Evolutionary conservation across 306 rosid species (phyloP), one percentile per base, ranked within the genome.

Genomic region (Cucumis cinereus): DNA sequence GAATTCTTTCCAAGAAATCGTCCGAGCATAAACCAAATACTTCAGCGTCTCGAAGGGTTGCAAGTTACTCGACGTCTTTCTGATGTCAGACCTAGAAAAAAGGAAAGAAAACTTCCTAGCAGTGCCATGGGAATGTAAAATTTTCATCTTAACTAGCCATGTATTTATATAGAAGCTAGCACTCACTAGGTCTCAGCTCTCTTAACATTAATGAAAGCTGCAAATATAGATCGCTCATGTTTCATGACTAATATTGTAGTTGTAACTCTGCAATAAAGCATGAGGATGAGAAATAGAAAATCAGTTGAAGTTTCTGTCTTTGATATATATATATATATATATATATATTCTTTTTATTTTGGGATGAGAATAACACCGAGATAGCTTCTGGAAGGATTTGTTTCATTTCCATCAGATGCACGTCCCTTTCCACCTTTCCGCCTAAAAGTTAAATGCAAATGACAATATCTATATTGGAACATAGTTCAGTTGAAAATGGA

Each of bases 1-100:
- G 85, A 84, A 33, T 82, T 82, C 41, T 82, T 84, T 33, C 83
- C 80, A 0, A 33, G 3, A 38, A 84, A 84, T 47, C 85, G 88
- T 23, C 88, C 85, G 14, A 36, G 79, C 35, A 79, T 79, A 56
- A 64, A 73, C 73, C 75, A 10, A 19, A 66, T 81, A 12, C 57
- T 78, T 17, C 69, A 76, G 56, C 11, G 16, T 63, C 83, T 84
- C 14, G 59, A 76, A 77, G 78, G 74, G 7, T 72, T 84, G 78
- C 61, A 58, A 35, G 78, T 54, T 59, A 58, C 73, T 17, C 80
- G 47, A 75, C 87, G 84, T 22, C 55, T 74, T 60, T 45, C 69
- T 38, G 87, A 84, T 69, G 13, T 17, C 9, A 78, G 87, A 53
- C 80, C 84, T 9, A 77, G 66, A 54, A 84, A 79, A 79, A 84